phyloP scores from a whole-genome alignment of 176 grass and related monocot genomes.

The Lolium multiflorum region DNA sequence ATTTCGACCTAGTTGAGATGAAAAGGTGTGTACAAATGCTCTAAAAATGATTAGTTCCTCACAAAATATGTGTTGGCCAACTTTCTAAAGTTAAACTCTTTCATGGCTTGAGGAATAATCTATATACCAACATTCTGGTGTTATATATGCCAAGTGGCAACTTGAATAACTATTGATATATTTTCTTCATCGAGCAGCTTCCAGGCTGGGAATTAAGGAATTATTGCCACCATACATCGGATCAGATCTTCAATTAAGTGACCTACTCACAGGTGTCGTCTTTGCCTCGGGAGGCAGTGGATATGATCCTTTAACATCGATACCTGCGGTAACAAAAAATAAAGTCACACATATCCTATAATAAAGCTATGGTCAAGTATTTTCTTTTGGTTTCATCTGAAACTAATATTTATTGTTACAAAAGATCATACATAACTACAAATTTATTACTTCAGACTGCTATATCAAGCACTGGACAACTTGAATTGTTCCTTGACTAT shows the following conservation, averaged over 20 bases:
- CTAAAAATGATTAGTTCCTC: too few relatives aligned
- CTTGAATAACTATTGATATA: too few relatives aligned
- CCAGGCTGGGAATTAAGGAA: conserved; percentile 49
- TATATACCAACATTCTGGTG: too few relatives aligned
- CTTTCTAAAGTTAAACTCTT: too few relatives aligned
- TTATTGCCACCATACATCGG: conserved; percentile 44
- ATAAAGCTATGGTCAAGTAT: not conserved
- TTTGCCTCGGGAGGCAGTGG: conserved; percentile 60
- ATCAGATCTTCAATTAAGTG: conserved; percentile 25
- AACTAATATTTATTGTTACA: not conserved
- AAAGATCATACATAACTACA: not conserved
- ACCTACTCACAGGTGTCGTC: conserved; percentile 59
- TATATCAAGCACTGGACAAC: conserved; percentile 44
- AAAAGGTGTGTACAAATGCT: too few relatives aligned
- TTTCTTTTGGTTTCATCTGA: not conserved
- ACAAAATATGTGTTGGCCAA: too few relatives aligned
- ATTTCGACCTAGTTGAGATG: too few relatives aligned
- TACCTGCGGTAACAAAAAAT: conserved; percentile 22
- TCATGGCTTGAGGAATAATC: too few relatives aligned
- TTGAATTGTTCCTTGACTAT: conserved; percentile 56
- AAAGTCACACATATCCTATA: not conserved
- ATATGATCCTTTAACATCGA: conserved; percentile 57
- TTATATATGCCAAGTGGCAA: too few relatives aligned
- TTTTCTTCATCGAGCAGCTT: conserved; percentile 25
- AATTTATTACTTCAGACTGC: conserved; percentile 35